Conservation (phyloP, 257 asterid genomes). For the Solanum chilense region DNA sequence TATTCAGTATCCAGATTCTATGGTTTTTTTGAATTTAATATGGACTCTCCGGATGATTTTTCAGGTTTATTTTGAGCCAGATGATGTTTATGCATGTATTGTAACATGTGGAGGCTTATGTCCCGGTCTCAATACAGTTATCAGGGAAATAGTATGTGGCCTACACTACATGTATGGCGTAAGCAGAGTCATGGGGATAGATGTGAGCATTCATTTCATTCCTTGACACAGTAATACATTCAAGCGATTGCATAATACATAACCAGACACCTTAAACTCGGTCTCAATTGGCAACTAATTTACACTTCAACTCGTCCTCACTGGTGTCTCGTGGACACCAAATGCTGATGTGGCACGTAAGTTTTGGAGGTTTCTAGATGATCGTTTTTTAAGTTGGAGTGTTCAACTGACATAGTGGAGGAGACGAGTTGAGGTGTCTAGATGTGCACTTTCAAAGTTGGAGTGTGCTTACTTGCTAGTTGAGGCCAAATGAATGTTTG, state of each 20-base stretch:
- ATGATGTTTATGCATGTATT: constrained; percentile 81
- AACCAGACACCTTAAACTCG: not conserved
- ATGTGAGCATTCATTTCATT: constrained; percentile 29
- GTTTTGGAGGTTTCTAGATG: not conserved
- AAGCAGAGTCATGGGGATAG: constrained; percentile 62
- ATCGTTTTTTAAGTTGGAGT: not conserved
- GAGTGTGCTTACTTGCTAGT: not conserved
- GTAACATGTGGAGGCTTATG: constrained; percentile 96
- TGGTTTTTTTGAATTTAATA: not conserved
- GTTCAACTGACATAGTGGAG: not conserved
- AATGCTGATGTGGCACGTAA: not conserved
- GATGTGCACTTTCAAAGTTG: not conserved
- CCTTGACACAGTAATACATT: not conserved
- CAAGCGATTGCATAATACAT: not conserved
- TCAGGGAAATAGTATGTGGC: constrained; percentile 84
- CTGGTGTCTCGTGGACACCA: not conserved
- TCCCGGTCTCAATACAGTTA: constrained; percentile 91
- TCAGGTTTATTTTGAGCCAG: constrained; percentile 78
- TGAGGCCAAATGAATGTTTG: not conserved
- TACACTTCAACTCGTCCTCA: not conserved
- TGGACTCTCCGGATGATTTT: not conserved
- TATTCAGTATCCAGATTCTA: not conserved
- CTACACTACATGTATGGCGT: constrained; percentile 81
- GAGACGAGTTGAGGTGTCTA: not conserved
- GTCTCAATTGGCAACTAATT: not conserved